Percentiles rank a stretch among this genome's conserved stretches.
phyloP scores from a whole-genome alignment of 768 basidiomycete species.

The Agrocybe chaxingu region DNA sequence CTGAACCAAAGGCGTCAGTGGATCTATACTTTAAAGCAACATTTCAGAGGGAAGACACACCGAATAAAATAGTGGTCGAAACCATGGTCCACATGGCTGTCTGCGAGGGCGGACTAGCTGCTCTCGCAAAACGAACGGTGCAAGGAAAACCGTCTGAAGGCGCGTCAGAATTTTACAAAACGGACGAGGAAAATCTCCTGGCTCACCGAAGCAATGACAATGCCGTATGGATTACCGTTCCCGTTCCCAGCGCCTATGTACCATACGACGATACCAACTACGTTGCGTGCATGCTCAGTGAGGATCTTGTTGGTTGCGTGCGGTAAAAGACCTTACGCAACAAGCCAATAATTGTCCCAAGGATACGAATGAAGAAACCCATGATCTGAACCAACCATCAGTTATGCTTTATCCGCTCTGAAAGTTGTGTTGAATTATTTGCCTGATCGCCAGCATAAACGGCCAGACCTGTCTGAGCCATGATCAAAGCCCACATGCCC shows the following conservation, averaged over 20 bases:
- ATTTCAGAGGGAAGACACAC: slow-evolving; percentile 13
- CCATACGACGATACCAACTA: slow-evolving; percentile 40
- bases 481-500: slow-evolving; percentile 44
- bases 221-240: slow-evolving; percentile 37
- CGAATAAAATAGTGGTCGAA: slow-evolving; percentile 36
- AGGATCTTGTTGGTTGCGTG: background rate
- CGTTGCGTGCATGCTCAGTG: background rate
- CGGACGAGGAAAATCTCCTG: background rate
- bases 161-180: background rate
- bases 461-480: slow-evolving; percentile 37
- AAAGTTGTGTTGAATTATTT: background rate
- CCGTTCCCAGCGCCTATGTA: slow-evolving; percentile 39
- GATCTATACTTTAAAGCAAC: background rate
- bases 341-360: slow-evolving; percentile 31
- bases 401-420: background rate
- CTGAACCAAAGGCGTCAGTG: slow-evolving; percentile 12
- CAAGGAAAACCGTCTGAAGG: slow-evolving; percentile 28
- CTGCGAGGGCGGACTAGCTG: slow-evolving; percentile 30
- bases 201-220: slow-evolving; percentile 38
- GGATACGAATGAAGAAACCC: slow-evolving; percentile 29
- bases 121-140: slow-evolving; percentile 33
- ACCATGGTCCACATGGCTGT: slow-evolving; percentile 36
- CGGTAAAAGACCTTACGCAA: slow-evolving; percentile 21
- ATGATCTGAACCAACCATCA: slow-evolving; percentile 22
- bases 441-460: slow-evolving; percentile 44